These are phyloP conservation scores for Simplicillium aogashimaense DNA, from an alignment of 2,329 filamentous ascomycete species.

Conservation along the genomic window DNA sequence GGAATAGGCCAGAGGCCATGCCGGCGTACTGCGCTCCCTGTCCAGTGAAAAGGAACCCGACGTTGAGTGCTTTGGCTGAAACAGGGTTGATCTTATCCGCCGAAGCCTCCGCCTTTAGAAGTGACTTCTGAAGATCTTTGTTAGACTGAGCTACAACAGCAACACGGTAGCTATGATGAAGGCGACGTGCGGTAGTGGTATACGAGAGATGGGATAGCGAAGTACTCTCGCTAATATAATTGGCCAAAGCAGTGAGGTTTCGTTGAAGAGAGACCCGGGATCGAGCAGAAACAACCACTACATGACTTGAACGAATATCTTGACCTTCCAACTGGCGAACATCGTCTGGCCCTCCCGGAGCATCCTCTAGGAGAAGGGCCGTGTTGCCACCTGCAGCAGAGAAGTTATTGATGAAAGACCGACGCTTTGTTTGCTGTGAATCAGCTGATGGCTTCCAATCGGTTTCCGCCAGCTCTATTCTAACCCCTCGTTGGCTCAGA, in stretches of 20 bases:
- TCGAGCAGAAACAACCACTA: not conserved
- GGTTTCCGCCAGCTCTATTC: conserved; percentile 24
- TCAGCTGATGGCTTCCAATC: conserved; percentile 24
- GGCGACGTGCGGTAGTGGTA: not conserved
- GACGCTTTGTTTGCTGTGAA: conserved; percentile 17
- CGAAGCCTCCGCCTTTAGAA: not conserved
- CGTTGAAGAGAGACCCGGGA: not conserved
- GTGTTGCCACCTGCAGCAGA: conserved; percentile 47
- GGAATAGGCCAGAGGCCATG: not conserved
- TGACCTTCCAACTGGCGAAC: not conserved
- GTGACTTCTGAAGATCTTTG: not conserved
- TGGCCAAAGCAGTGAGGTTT: not conserved
- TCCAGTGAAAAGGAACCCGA: not conserved
- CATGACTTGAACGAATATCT: not conserved
- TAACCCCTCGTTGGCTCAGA: conserved; percentile 27
- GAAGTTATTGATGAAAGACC: conserved; percentile 40
- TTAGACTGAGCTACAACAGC: not conserved
- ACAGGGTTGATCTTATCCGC: not conserved
- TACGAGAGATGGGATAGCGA: not conserved
- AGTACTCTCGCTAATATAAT: not conserved
- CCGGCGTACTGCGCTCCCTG: not conserved
- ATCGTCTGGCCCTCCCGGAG: conserved; percentile 20
- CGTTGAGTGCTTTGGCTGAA: not conserved
- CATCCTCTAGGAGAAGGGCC: conserved; percentile 53
- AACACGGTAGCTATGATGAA: not conserved